Conservation (phyloP, 1,284 basidiomycete species). For the Schizophyllum amplum region DNA sequence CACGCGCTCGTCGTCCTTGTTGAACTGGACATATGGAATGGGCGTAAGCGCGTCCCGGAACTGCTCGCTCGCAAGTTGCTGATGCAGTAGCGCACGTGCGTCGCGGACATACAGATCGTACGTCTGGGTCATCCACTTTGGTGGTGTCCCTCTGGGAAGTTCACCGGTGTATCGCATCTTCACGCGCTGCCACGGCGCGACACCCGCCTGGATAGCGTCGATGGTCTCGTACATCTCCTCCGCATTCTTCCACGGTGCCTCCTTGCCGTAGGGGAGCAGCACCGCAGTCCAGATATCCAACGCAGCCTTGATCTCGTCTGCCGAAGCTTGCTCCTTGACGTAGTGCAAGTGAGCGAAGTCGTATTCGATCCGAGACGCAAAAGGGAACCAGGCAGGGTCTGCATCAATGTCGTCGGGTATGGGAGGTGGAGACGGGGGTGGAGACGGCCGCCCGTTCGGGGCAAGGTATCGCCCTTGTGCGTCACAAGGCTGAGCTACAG, state of each 20-base stretch:
- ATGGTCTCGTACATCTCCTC: background rate
- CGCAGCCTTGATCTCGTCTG: background rate
- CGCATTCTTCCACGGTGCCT: background rate
- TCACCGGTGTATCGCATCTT: background rate
- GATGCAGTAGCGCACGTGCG: conserved; percentile 17
- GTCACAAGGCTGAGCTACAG: background rate
- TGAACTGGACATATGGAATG: conserved; percentile 18
- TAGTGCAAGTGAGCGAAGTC: background rate
- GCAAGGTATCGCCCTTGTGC: background rate
- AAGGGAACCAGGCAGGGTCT: background rate
- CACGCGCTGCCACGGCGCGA: background rate
- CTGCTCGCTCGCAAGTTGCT: conserved; percentile 20
- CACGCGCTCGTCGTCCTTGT: conserved; percentile 8
- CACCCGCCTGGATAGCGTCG: background rate
- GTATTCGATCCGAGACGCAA: background rate
- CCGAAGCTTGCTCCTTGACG: background rate
- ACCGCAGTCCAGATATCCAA: background rate
- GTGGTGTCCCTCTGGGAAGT: background rate
- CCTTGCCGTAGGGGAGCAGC: background rate
- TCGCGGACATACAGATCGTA: conserved; percentile 30
- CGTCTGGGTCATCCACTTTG: conserved; percentile 25
- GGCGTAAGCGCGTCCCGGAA: conserved; percentile 22
- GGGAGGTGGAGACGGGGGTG: background rate
- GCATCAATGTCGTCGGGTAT: too few relatives aligned
- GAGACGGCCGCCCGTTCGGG: background rate